Evolutionary conservation across 345 rosid genomes (phyloP), one percentile per base, ranked within the genome.

Genomic region (Triadica sebifera): DNA sequence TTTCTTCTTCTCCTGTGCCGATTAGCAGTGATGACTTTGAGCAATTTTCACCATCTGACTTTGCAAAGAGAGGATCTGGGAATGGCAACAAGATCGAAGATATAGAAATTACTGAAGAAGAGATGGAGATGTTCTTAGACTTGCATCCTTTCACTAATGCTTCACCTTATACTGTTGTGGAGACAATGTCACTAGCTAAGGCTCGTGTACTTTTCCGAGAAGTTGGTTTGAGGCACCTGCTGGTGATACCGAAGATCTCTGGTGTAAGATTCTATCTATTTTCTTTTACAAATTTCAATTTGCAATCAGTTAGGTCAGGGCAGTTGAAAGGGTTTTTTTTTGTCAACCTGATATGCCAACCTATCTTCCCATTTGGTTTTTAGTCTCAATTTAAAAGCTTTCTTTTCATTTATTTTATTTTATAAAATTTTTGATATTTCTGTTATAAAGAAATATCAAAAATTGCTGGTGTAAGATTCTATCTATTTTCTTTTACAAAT

Each of bases 141-240:
- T 81, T 92, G 63, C 94, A 84, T 79, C 96, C 98, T 8, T 95
- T 95, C 74, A 86, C 96, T 64, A 91, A 92, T 78, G 88, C 98
- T 70, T 95, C 97, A 0, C 99, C 98, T 37, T 91, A 91, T 64
- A 92, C 94, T 12, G 99, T 95, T 62, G 92, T 92, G 76, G 99
- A 95, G 83, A 85, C 98, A 0, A 92, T 92, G 98, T 95, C 99
- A 9, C 88, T 95, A 2, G 96, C 97, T 6, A 92, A 95, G 82
- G 97, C 98, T 63, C 89, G 86, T 24, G 22, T 79, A 52, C 98
- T 95, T 79, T 95, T 94, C 80, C 90, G 96, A 43, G 87, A 90
- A 77, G 89, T 91, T 83, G 97, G 98, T 60, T 76, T 91, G 77
- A 85, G 99, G 82, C 99, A 94, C 83, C 85, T 91, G 49, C 80